Evolutionary conservation across 2,329 filamentous ascomycete genomes (phyloP).

Genomic region (Colletotrichum higginsianum): DNA sequence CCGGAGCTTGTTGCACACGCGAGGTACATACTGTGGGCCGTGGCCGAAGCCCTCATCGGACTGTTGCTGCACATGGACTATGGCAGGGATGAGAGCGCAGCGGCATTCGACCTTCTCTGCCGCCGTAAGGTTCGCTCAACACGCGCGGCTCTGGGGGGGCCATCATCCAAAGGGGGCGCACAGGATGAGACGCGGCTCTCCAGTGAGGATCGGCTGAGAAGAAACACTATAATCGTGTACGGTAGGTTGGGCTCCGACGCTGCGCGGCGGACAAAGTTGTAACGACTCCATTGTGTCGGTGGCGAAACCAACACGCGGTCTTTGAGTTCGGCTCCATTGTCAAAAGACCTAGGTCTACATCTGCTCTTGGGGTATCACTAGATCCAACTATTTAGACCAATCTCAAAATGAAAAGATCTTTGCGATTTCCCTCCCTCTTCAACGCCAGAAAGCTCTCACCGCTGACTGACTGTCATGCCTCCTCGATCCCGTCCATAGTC

Average conservation of each 20-base stretch:
- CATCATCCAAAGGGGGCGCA: no score
- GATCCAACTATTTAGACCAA: neutral
- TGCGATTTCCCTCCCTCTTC: neutral
- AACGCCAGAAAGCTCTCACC: neutral
- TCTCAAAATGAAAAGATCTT: neutral
- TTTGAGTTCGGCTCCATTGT: no score
- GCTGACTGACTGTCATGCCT: neutral
- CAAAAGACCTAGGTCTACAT: no score
- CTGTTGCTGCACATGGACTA: slow-evolving; percentile 61
- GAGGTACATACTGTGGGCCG: slow-evolving; percentile 59
- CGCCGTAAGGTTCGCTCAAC: slow-evolving; percentile 43
- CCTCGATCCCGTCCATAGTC: slow-evolving; percentile 5
- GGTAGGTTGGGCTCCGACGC: slow-evolving; percentile 44
- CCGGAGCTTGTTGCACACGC: slow-evolving; percentile 62
- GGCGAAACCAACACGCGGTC: no score
- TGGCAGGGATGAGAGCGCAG: slow-evolving; percentile 52
- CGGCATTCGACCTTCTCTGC: slow-evolving; percentile 56
- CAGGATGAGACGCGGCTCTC: neutral
- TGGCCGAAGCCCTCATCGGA: slow-evolving; percentile 61
- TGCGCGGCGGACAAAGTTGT: slow-evolving; percentile 17
- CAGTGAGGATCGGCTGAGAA: slow-evolving; percentile 43
- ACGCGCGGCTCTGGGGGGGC: neutral
- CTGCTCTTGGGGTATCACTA: neutral
- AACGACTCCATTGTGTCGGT: no score
- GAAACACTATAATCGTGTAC: slow-evolving; percentile 56